Conservation (phyloP, 805 yeast genomes). For the Metschnikowia orientalis region DNA sequence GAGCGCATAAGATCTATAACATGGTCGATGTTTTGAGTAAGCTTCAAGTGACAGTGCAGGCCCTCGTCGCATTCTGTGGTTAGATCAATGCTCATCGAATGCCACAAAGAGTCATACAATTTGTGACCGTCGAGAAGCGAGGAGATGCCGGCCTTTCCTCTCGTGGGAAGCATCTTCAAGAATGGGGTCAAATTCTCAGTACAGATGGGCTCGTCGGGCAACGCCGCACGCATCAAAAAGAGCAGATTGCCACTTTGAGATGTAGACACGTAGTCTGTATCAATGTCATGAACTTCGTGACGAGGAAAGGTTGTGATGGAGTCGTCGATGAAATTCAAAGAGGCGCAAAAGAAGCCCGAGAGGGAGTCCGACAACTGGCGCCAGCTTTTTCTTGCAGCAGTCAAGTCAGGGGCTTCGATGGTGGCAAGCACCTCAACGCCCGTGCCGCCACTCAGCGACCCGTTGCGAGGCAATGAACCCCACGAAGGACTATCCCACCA, state of each 20-base stretch:
- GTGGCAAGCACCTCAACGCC: constrained; percentile 94
- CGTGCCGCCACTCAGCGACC: constrained; percentile 78
- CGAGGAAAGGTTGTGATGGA: constrained; percentile 62
- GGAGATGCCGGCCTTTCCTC: constrained; percentile 85
- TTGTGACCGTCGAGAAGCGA: constrained; percentile 85
- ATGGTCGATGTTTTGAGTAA: constrained; percentile 66
- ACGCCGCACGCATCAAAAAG: constrained; percentile 71
- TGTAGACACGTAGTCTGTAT: constrained; percentile 22
- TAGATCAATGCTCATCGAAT: constrained; percentile 84
- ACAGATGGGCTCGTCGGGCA: constrained; percentile 93
- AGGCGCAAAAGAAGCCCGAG: constrained; percentile 93
- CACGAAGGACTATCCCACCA: constrained; percentile 89
- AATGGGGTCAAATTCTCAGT: constrained; percentile 96
- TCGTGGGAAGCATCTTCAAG: constrained; percentile 81
- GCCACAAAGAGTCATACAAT: constrained; percentile 90
- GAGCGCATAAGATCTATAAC: constrained; percentile 69
- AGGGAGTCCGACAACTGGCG: constrained; percentile 62
- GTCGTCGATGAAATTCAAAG: constrained; percentile 81
- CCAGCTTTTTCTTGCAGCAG: constrained; percentile 66
- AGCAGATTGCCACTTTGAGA: constrained; percentile 34
- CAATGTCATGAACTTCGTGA: constrained; percentile 35
- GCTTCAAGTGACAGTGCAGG: constrained; percentile 41
- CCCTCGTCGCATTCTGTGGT: constrained; percentile 46
- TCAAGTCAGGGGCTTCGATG: constrained; percentile 57
- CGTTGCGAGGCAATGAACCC: constrained; percentile 77